phyloP scores from a whole-genome alignment of 805 yeast species.

The Metschnikowia kunwiensis region DNA sequence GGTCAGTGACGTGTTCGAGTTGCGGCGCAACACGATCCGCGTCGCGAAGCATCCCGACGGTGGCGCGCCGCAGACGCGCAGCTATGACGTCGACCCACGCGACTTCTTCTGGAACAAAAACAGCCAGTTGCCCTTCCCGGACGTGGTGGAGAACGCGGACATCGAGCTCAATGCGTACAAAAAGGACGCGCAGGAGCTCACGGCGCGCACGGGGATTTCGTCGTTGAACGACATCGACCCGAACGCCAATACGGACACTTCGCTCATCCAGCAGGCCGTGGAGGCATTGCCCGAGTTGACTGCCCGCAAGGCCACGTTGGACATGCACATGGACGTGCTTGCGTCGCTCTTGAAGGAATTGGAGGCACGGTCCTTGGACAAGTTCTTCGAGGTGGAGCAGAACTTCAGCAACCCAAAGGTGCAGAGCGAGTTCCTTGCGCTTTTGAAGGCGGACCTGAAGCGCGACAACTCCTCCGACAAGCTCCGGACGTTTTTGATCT shows the following conservation, averaged over 20 bases:
- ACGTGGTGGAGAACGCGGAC: conserved; percentile 97
- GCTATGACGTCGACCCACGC: conserved; percentile 84
- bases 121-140: conserved; percentile 90
- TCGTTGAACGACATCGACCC: conserved; percentile 76
- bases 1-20: conserved; percentile 85
- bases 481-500: conserved; percentile 82
- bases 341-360: conserved; percentile 79
- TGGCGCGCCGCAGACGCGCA: conserved; percentile 40
- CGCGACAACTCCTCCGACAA: conserved; percentile 73
- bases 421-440: conserved; percentile 56
- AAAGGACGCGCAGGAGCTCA: conserved; percentile 81
- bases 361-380: conserved; percentile 83
- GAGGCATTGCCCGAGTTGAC: conserved; percentile 91
- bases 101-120: conserved; percentile 91
- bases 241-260: conserved; percentile 50
- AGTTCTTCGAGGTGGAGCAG: conserved; percentile 93
- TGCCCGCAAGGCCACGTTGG: conserved; percentile 80
- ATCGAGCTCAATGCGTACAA: conserved; percentile 76
- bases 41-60: conserved; percentile 39
- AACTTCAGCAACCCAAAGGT: conserved; percentile 60
- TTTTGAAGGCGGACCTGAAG: conserved; percentile 49
- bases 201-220: conserved; percentile 68
- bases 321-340: conserved; percentile 94
- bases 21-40: conserved; percentile 78
- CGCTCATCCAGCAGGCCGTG: conserved; percentile 78